Base-by-base conservation (phyloP, 371 early-diverging fungal species). In the Capillidium heterosporum region DNA sequence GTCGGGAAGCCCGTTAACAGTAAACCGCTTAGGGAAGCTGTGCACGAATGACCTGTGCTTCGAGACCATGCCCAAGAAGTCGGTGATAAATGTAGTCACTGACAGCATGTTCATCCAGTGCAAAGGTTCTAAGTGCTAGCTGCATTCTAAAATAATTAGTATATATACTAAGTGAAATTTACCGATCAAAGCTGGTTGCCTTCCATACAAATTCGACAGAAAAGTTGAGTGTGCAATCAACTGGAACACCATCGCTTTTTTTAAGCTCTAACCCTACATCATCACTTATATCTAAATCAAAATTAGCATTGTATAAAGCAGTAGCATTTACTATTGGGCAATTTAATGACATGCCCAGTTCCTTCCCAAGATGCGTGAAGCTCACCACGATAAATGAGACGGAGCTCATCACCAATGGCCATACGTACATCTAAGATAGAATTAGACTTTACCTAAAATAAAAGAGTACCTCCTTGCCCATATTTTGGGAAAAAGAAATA, bases 161-260 rank as follows among this genome's bases (percentile, higher is more conserved):
- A 13, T 10, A 40, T 5, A 23, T 19, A 7, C 10, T 24, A 7
- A 19, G 4, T 10, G 79, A 70, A 61, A 83, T 83, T 85, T 85
- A 88, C 68, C 91, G 80, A 63, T 97, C 95, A 69, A 92, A 99
- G 27, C 91, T 87, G 1, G 91, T 91, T 13, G 92, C 84, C 68
- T 96, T 95, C 98, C 98, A 99, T 11, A 99, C 93, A 76, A 93
- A 96, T 59, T 98, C 97, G n/a, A 98, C 87, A 2, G 87, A 80
- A 63, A 94, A 97, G 64, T 90, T 90, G 65, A 83, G 86, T n/a
- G 89, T 85, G 63, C 88, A 88, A 19, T 88, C 80, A 13, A 81
- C 72, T 1, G 94, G 94, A 7, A 83, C 78, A 40, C 81, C 77
- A 23, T 76, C 74, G 26, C 64, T 62, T 4, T 76, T 65, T 5